phyloP scores from a whole-genome alignment of 148 eudicot genomes.

The Rhododendron kiyosumense region DNA sequence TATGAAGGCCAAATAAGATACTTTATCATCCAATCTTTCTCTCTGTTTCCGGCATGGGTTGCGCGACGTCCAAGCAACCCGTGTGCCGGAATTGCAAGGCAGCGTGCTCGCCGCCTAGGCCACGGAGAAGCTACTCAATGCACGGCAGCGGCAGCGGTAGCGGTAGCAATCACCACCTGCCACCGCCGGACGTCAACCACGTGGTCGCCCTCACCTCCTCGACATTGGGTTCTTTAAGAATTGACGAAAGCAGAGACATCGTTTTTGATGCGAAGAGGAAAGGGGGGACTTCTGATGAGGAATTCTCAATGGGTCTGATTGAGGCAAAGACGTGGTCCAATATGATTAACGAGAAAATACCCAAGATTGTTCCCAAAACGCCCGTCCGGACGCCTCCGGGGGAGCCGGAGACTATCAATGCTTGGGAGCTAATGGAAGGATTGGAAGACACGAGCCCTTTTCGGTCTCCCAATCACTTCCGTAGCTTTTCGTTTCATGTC shows the following conservation, averaged over 20 bases:
- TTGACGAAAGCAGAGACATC: slow-evolving; percentile 19
- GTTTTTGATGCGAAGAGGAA: background rate
- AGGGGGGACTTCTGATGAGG: slow-evolving; percentile 7
- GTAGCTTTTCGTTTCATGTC: slow-evolving; percentile 64
- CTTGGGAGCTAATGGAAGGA: slow-evolving; percentile 89
- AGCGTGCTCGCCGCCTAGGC: slow-evolving; percentile 46
- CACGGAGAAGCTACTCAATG: slow-evolving; percentile 67
- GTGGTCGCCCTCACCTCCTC: slow-evolving; percentile 70
- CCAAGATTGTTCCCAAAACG: slow-evolving; percentile 48
- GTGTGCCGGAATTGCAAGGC: slow-evolving; percentile 52
- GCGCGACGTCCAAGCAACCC: slow-evolving; percentile 54
- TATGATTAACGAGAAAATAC: slow-evolving; percentile 70
- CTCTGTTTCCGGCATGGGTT: slow-evolving; percentile 46
- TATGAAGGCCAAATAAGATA: background rate
- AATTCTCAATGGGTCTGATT: slow-evolving; percentile 52
- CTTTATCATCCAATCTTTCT: background rate
- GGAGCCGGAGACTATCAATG: slow-evolving; percentile 78
- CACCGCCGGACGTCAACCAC: slow-evolving; percentile 18
- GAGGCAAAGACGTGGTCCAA: slow-evolving; percentile 86
- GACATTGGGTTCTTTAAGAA: slow-evolving; percentile 66
- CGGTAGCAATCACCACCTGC: slow-evolving; percentile 31
- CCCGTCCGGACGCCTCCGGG: slow-evolving; percentile 73
- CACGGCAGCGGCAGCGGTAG: slow-evolving; percentile 21
- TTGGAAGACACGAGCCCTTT: slow-evolving; percentile 69
- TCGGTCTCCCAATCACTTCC: slow-evolving; percentile 29